Percentiles rank a stretch among this genome's conserved stretches.
Conservation (phyloP, 2,329 filamentous ascomycete genomes). For the Pleomassaria siparia region DNA sequence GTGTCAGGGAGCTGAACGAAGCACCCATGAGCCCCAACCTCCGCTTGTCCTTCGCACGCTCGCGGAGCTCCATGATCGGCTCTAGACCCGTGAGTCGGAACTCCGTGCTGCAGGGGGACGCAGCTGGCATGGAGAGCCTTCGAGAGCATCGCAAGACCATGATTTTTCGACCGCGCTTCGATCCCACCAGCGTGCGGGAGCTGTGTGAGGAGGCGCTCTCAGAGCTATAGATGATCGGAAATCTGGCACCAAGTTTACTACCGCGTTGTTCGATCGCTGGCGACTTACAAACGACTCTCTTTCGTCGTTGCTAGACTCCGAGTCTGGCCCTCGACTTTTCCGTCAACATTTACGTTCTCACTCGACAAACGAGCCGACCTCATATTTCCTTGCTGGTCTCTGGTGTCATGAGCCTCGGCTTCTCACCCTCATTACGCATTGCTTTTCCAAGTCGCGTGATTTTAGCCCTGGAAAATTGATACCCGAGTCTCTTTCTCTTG, state of each 20-base stretch:
- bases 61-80: conserved; percentile 18
- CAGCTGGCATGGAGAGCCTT: conserved; percentile 13
- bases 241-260: not conserved
- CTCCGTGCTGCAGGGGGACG: conserved; percentile 6
- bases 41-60: conserved; percentile 17
- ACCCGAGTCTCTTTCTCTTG: conserved; percentile 1
- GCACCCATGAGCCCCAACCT: conserved; percentile 10
- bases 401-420: not conserved
- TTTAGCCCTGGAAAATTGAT: conserved; percentile 1
- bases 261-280: conserved; percentile 11
- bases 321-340: not conserved
- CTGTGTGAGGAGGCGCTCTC: conserved; percentile 33
- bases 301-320: not conserved
- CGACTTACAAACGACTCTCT: conserved; percentile 5
- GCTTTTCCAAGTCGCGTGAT: not conserved
- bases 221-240: conserved; percentile 19
- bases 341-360: not conserved
- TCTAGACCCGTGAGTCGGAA: conserved; percentile 14
- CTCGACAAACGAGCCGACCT: not conserved
- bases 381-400: not conserved
- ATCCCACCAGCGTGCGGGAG: conserved; percentile 25
- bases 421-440: not conserved
- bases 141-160: conserved; percentile 18
- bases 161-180: conserved; percentile 31
- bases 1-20: conserved; percentile 26